These are phyloP conservation scores for Penicillium turbatum DNA, from an alignment of 495 filamentous ascomycete genomes.

Conservation along the genomic window DNA sequence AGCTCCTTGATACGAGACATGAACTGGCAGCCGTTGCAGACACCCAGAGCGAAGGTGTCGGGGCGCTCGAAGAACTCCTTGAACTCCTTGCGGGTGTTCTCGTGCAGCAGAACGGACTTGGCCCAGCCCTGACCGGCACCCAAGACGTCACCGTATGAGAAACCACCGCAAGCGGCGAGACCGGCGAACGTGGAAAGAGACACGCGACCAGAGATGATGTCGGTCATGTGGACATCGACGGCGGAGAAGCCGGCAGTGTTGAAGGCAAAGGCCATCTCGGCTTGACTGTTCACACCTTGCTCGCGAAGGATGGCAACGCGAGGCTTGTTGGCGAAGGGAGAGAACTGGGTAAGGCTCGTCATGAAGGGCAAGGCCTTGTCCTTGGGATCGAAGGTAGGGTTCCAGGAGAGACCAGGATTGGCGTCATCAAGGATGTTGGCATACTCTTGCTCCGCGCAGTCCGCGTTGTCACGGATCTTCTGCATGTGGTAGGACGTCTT, in stretches of 20 bases:
- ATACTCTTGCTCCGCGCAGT: conserved; percentile 82
- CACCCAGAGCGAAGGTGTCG: conserved; percentile 89
- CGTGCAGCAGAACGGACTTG: conserved; percentile 84
- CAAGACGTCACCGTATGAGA: conserved; percentile 95
- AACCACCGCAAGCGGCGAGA: conserved; percentile 91
- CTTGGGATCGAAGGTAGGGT: conserved; percentile 74
- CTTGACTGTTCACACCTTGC: conserved; percentile 90
- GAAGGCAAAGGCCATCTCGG: conserved; percentile 98
- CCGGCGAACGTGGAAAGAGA: conserved; percentile 80
- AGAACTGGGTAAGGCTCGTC: conserved; percentile 55
- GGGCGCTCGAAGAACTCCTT: conserved; percentile 78
- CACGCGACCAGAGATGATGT: conserved; percentile 71
- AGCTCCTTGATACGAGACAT: conserved; percentile 74
- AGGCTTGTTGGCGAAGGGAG: conserved; percentile 68
- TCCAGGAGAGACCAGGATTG: conserved; percentile 83
- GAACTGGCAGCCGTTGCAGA: conserved; percentile 99
- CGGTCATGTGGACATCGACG: conserved; percentile 95
- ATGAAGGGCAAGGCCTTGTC: conserved; percentile 68
- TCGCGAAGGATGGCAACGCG: conserved; percentile 92
- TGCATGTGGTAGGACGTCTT: conserved; percentile 89
- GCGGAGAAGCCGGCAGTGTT: conserved; percentile 84
- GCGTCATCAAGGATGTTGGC: conserved; percentile 67
- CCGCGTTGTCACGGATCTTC: conserved; percentile 80
- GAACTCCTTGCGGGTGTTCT: conserved; percentile 71
- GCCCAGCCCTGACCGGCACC: conserved; percentile 96